These are phyloP conservation scores for Sutorius eximius DNA, from an alignment of 1,284 basidiomycete species.

Conservation along the genomic window DNA sequence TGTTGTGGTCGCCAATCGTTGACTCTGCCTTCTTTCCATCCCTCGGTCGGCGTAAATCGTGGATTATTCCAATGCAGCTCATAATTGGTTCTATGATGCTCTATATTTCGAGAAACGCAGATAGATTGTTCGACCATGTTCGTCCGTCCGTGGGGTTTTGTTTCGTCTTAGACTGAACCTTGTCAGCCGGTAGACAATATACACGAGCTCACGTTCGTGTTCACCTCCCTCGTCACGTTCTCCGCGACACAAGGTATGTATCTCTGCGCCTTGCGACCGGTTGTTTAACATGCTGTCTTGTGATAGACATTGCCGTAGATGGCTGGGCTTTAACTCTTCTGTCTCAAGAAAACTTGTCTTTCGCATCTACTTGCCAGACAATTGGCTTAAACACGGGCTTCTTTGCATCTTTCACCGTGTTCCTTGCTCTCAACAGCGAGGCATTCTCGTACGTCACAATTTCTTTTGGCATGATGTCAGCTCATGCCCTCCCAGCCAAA, in stretches of 20 bases:
- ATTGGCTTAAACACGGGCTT: conserved; percentile 96
- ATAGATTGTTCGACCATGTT: conserved; percentile 82
- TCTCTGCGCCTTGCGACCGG: background rate
- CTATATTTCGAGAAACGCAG: conserved; percentile 81
- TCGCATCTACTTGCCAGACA: conserved; percentile 97
- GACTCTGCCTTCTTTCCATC: conserved; percentile 85
- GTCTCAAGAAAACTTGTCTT: conserved; percentile 93
- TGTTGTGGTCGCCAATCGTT: conserved; percentile 97
- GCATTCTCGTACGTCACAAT: conserved; percentile 74
- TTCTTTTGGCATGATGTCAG: background rate
- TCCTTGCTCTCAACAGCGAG: conserved; percentile 94
- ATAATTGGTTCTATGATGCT: conserved; percentile 89
- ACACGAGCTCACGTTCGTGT: conserved; percentile 79
- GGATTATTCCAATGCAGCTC: conserved; percentile 98
- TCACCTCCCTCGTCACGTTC: conserved; percentile 90
- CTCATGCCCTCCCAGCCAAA: conserved; percentile 45
- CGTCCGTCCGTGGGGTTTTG: conserved; percentile 26
- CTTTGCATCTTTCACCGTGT: conserved; percentile 96
- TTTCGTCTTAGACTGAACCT: conserved; percentile 15
- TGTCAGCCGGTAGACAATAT: conserved; percentile 81
- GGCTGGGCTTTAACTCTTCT: conserved; percentile 98
- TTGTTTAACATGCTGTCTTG: conserved; percentile 4
- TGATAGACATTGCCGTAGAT: conserved; percentile 92
- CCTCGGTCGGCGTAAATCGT: conserved; percentile 91
- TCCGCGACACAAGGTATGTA: conserved; percentile 92